phyloP scores from a whole-genome alignment of 768 basidiomycete species.

The Hericium coralloides region DNA sequence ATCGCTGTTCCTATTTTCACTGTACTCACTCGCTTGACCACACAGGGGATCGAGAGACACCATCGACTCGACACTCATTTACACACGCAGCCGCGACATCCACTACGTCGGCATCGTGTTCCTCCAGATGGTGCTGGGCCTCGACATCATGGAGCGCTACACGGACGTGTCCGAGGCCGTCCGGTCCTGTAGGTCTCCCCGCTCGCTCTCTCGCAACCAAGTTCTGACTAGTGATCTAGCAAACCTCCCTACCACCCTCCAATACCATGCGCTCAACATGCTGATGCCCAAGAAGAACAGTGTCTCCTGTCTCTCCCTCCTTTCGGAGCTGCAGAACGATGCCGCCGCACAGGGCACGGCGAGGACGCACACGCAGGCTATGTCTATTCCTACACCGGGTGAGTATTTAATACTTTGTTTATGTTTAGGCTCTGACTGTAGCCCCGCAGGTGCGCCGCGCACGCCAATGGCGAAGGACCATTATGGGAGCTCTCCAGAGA shows the following conservation, averaged over 20 bases:
- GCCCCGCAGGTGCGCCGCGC: slow-evolving; percentile 19
- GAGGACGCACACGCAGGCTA: too few species aligned
- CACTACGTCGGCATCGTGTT: slow-evolving; percentile 75
- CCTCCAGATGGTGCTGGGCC: slow-evolving; percentile 80
- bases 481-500: slow-evolving; percentile 50
- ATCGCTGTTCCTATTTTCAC: slow-evolving; percentile 9
- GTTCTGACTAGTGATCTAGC: slow-evolving; percentile 26
- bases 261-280: slow-evolving; percentile 50
- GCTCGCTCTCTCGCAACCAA: background rate
- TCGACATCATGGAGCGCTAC: slow-evolving; percentile 49
- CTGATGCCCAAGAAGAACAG: slow-evolving; percentile 46
- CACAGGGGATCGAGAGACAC: slow-evolving; percentile 70
- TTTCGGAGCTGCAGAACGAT: slow-evolving; percentile 37
- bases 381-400: too few species aligned
- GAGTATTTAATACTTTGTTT: too few species aligned
- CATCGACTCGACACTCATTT: slow-evolving; percentile 68
- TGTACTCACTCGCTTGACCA: background rate
- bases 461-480: slow-evolving; percentile 39
- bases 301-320: slow-evolving; percentile 45
- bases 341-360: too few species aligned
- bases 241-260: slow-evolving; percentile 41
- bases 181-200: slow-evolving; percentile 37
- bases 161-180: slow-evolving; percentile 50
- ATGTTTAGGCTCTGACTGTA: too few species aligned
- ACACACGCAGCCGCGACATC: slow-evolving; percentile 73